These are phyloP conservation scores for Opeltia flavorubescens DNA, from an alignment of 495 filamentous ascomycete species.

Conservation along the genomic window DNA sequence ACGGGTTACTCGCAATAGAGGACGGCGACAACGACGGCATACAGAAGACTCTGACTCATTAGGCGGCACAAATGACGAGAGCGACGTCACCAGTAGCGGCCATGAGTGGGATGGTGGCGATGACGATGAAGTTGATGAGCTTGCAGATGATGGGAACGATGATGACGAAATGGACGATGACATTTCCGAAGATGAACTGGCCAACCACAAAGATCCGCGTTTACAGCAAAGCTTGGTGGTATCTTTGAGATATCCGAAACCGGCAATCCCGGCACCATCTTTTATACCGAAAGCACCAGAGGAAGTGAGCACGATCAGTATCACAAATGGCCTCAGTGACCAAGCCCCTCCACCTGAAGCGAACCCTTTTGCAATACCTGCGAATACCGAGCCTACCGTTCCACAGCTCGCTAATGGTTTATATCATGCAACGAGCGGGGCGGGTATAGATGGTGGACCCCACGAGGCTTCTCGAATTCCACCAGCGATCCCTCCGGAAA, in stretches of 20 bases:
- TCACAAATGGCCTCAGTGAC: background rate
- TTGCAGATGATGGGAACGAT: constrained; percentile 38
- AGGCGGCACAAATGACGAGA: constrained; percentile 53
- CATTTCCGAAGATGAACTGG: constrained; percentile 19
- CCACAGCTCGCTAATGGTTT: background rate
- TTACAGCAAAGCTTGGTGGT: constrained; percentile 43
- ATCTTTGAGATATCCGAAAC: constrained; percentile 37
- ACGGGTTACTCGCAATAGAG: background rate
- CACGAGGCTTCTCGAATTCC: background rate
- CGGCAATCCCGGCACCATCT: background rate
- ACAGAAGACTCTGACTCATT: constrained; percentile 31
- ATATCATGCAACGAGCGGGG: background rate
- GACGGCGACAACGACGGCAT: background rate
- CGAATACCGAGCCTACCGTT: background rate
- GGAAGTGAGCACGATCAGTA: too few relatives aligned
- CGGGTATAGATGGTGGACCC: background rate
- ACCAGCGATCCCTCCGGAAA: too few relatives aligned
- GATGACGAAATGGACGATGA: constrained; percentile 21
- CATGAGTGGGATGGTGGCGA: constrained; percentile 59
- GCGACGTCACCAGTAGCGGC: constrained; percentile 38
- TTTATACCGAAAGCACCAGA: background rate
- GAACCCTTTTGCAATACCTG: constrained; percentile 8
- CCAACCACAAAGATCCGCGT: constrained; percentile 4
- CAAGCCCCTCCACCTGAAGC: constrained; percentile 1
- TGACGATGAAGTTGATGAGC: constrained; percentile 51